Evolutionary conservation across 257 asterid species (phyloP).

Genomic region (Nicotiana attenuata): DNA sequence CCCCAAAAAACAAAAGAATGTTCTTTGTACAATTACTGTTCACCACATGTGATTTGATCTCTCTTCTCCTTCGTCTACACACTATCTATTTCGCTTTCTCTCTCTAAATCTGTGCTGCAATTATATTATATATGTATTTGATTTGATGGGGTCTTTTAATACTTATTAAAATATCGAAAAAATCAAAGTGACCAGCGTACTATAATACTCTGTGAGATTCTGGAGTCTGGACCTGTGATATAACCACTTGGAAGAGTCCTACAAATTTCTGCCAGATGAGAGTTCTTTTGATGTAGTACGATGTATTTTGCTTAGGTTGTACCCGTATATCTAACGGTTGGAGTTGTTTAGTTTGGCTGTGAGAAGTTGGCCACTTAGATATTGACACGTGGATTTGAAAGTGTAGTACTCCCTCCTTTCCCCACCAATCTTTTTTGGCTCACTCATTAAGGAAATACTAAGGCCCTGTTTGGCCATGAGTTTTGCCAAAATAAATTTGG

Average conservation of each 20-base stretch:
- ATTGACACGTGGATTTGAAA: conserved; percentile 1
- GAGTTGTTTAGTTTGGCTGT: neutral
- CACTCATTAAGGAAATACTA: no score
- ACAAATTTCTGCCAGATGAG: conserved; percentile 27
- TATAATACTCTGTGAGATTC: conserved; percentile 7
- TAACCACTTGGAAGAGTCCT: conserved; percentile 11
- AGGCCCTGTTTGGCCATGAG: no score
- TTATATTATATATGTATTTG: neutral
- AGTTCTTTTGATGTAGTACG: neutral
- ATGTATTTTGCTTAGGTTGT: neutral
- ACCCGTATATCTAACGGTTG: conserved; percentile 7
- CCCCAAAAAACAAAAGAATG: neutral
- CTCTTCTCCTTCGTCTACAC: neutral
- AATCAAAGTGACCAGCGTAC: neutral
- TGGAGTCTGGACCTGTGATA: conserved; percentile 13
- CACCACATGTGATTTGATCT: neutral
- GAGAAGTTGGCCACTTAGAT: neutral
- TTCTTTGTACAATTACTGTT: neutral
- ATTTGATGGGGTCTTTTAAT: neutral
- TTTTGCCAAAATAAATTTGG: no score
- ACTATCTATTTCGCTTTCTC: conserved; percentile 8
- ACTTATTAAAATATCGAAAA: neutral
- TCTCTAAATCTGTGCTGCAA: conserved; percentile 9
- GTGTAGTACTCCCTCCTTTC: no score
- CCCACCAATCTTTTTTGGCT: no score